phyloP scores from a whole-genome alignment of 352 stramenopile species.

The Aphanomyces cochlioides region DNA sequence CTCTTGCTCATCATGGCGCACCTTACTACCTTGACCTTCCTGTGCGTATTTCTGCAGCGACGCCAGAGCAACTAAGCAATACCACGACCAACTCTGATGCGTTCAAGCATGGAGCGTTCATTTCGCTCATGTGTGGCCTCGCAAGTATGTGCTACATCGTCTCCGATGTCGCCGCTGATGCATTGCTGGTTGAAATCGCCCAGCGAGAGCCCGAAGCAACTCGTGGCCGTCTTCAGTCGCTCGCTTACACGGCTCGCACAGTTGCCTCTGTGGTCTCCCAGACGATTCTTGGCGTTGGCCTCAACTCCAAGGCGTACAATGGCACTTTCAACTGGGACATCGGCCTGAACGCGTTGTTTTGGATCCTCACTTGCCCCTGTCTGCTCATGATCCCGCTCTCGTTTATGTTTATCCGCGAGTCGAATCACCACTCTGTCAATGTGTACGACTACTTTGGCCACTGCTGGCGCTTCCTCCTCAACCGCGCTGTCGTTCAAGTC shows the following conservation, averaged over 20 bases:
- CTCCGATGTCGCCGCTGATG: conserved; percentile 42
- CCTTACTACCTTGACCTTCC: conserved; percentile 39
- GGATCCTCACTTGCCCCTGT: conserved; percentile 35
- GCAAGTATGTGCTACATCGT: conserved; percentile 44
- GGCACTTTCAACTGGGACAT: conserved; percentile 49
- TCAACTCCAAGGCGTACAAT: conserved; percentile 46
- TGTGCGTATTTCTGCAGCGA: no score
- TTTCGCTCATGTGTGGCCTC: conserved; percentile 43
- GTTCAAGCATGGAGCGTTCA: conserved; percentile 28
- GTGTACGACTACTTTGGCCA: conserved; percentile 32
- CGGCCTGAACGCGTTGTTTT: conserved; percentile 31
- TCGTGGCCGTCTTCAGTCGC: conserved; percentile 43
- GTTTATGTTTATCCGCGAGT: conserved; percentile 35
- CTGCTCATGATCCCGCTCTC: conserved; percentile 34
- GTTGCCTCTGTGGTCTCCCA: conserved; percentile 39
- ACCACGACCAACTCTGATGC: conserved; percentile 38
- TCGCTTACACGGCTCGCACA: conserved; percentile 42
- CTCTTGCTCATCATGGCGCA: conserved; percentile 43
- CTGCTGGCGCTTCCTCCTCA: conserved; percentile 37
- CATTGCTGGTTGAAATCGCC: conserved; percentile 42
- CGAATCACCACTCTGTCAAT: background rate
- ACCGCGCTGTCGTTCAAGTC: conserved; percentile 12
- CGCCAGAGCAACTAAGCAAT: background rate
- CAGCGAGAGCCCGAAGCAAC: conserved; percentile 40
- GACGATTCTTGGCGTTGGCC: conserved; percentile 38